These are phyloP conservation scores for Prunus campanulata DNA, from an alignment of 306 rosid genomes.

Conservation along the genomic window DNA sequence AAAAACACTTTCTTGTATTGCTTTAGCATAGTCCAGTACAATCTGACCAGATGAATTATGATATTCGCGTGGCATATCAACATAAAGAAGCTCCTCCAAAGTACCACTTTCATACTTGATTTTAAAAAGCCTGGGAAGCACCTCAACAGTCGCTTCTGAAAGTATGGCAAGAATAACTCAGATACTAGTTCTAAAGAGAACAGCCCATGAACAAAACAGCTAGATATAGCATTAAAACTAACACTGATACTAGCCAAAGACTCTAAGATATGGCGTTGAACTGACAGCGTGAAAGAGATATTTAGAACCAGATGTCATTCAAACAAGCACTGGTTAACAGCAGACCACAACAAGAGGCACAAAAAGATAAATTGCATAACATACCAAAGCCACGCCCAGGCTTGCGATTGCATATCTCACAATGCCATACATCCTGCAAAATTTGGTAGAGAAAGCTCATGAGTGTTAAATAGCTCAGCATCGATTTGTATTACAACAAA, in stretches of 20 bases:
- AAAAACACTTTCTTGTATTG: constrained; percentile 97
- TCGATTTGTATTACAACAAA: neutral
- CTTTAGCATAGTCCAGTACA: constrained; percentile 93
- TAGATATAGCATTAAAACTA: neutral
- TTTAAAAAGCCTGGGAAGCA: constrained; percentile 95
- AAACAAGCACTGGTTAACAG: neutral
- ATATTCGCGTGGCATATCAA: constrained; percentile 99
- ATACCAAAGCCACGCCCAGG: constrained; percentile 98
- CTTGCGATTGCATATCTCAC: constrained; percentile 95
- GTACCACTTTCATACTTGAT: constrained; percentile 99
- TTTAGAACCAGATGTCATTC: neutral
- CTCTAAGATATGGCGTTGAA: constrained; percentile 13
- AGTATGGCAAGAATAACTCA: constrained; percentile 23
- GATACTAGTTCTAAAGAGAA: constrained; percentile 20
- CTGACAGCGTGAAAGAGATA: neutral
- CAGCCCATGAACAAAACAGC: neutral
- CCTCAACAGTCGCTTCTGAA: constrained; percentile 94
- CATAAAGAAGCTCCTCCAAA: constrained; percentile 90
- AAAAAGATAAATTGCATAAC: constrained; percentile 24
- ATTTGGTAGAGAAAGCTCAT: constrained; percentile 9
- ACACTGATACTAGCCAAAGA: neutral
- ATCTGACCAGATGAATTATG: constrained; percentile 94
- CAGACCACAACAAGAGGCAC: constrained; percentile 3
- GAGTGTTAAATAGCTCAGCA: neutral
- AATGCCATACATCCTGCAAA: constrained; percentile 97